Evolutionary conservation across 805 yeast species (phyloP).

Genomic region (Kazachstania viticola): DNA sequence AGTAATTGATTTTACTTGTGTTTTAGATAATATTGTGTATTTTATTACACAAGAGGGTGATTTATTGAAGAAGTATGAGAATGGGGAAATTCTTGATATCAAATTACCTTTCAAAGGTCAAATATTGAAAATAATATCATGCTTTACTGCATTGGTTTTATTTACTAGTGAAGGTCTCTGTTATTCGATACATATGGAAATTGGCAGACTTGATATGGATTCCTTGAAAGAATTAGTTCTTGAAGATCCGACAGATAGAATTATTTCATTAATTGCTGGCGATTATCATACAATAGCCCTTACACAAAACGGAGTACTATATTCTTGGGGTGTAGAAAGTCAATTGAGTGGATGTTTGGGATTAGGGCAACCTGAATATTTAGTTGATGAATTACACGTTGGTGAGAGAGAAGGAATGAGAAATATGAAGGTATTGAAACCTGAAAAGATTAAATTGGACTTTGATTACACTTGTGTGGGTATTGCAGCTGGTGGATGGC

Average conservation of each 20-base stretch:
- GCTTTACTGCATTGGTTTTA: constrained; percentile 41
- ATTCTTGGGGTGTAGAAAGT: constrained; percentile 61
- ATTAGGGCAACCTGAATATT: constrained; percentile 31
- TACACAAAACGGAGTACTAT: constrained; percentile 43
- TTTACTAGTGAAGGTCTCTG: constrained; percentile 42
- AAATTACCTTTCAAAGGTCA: constrained; percentile 18
- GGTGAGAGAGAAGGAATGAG: constrained; percentile 24
- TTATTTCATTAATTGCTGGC: constrained; percentile 52
- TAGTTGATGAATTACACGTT: constrained; percentile 12
- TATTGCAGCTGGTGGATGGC: constrained; percentile 74
- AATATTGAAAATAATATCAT: constrained; percentile 43
- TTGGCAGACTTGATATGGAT: constrained; percentile 9
- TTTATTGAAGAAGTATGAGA: constrained; percentile 26
- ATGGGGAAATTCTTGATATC: constrained; percentile 8
- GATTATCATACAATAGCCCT: constrained; percentile 63
- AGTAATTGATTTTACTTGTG: constrained; percentile 45
- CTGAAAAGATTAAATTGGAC: constrained; percentile 30
- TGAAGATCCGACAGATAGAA: constrained; percentile 31
- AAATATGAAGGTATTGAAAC: constrained; percentile 30
- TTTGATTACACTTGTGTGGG: constrained; percentile 39
- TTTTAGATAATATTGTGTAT: constrained; percentile 34
- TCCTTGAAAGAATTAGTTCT: constrained; percentile 9
- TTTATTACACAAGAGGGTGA: constrained; percentile 37
- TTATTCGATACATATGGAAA: constrained; percentile 13
- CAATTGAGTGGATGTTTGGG: constrained; percentile 62